Evolutionary conservation across 1,284 basidiomycete genomes (phyloP), one percentile per base, ranked within the genome.

Genomic region (Tilletia caries): DNA sequence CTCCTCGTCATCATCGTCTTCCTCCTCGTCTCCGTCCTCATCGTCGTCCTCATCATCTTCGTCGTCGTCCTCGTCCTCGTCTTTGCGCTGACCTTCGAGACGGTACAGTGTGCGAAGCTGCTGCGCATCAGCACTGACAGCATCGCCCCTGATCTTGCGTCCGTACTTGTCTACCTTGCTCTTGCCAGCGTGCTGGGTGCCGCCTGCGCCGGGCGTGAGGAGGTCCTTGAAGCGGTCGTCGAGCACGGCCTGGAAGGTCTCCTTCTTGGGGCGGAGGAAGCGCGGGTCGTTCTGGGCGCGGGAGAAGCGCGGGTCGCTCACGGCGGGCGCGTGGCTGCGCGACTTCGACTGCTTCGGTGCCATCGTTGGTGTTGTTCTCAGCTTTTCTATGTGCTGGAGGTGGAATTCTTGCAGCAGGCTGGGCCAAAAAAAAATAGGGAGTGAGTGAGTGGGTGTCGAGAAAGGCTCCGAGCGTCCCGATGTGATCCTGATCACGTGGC

Each of bases 181-280:
- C 88, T 32, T 43, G 48, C 64, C 64, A n/a, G 54, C 65, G 29
- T 37, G 12, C 23, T 29, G 2, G 43, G 27, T 65, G n/a, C 75
- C 70, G 33, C 69, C 75, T 76, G 84, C 84, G 74, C 83, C 86
- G 71, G 86, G 85, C 25, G 88, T 85, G 65, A 98, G 89, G 23
- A 96, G 87, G 71, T 87, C 86, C 83, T 91, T 92, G 88, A 98
- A 98, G n/a, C 95, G 90, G 18, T 95, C 91, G 83, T 98, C 95
- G 48, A 98, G 88, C 71, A 91, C 88, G 66, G 96, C 90, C 84
- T 95, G 96, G 76, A 89, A 86, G 67, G 89, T 86, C 64, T 91
- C 89, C 83, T 90, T 91, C 80, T 89, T 91, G 0, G 92, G 91
- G 27, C 88, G 88, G 44, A 95, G 87, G 86, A 98, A 98, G 68